Conservation (phyloP, 441 rosid genomes). For the Raphanus hybrid region DNA sequence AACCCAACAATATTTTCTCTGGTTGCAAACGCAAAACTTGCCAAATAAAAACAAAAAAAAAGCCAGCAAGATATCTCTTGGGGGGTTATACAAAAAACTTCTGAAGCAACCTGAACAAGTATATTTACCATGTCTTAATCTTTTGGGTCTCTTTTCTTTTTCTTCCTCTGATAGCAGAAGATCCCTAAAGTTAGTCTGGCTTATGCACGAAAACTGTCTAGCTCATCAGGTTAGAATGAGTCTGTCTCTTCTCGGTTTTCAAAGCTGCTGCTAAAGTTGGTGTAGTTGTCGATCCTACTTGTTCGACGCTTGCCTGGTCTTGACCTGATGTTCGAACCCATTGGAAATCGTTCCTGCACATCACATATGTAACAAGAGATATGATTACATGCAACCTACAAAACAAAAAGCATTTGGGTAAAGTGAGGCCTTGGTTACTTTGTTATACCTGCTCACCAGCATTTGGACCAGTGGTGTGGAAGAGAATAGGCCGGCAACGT, state of each 20-base stretch:
- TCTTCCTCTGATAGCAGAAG: neutral
- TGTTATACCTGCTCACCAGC: slow-evolving; percentile 81
- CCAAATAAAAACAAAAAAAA: neutral
- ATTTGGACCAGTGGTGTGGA: slow-evolving; percentile 75
- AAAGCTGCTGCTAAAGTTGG: slow-evolving; percentile 46
- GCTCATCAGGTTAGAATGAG: slow-evolving; percentile 32
- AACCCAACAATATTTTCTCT: neutral
- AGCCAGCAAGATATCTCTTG: slow-evolving; percentile 30
- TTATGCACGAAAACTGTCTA: slow-evolving; percentile 30
- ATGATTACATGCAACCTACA: neutral
- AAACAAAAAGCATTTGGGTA: neutral
- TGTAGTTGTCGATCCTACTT: slow-evolving; percentile 48
- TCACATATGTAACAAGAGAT: neutral
- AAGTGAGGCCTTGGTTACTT: slow-evolving; percentile 7
- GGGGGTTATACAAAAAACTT: slow-evolving; percentile 38
- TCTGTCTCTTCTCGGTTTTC: slow-evolving; percentile 50
- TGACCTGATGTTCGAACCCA: slow-evolving; percentile 63
- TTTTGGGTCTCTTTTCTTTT: neutral
- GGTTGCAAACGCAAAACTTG: neutral
- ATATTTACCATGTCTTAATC: slow-evolving; percentile 1
- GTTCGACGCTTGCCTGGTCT: slow-evolving; percentile 67
- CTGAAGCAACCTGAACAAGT: slow-evolving; percentile 28
- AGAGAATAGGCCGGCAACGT: slow-evolving; percentile 77
- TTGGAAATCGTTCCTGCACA: slow-evolving; percentile 76
- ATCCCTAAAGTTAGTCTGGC: slow-evolving; percentile 52